phyloP scores from a whole-genome alignment of 2,329 filamentous ascomycete genomes.

The Fusarium oligoseptatum region DNA sequence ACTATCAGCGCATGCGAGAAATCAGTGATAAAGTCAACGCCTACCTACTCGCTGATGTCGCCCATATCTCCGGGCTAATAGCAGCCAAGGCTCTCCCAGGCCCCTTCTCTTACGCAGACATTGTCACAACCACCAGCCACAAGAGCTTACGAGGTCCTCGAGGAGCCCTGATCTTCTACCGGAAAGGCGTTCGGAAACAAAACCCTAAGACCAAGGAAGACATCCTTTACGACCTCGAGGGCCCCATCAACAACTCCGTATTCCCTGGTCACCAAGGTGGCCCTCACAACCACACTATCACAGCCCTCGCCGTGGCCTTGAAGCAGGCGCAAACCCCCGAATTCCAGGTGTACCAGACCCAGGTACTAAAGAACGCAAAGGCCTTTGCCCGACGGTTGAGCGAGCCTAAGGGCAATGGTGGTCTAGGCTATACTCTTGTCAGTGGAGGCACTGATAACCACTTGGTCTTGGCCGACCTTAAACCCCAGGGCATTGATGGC shows the following conservation, averaged over 20 bases:
- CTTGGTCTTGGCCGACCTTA: conserved; percentile 91
- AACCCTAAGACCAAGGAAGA: conserved; percentile 90
- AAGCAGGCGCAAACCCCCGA: conserved; percentile 92
- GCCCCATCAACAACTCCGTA: conserved; percentile 94
- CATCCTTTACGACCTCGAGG: conserved; percentile 89
- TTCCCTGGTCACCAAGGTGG: conserved; percentile 99
- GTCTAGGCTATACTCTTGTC: conserved; percentile 88
- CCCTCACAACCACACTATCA: conserved; percentile 99
- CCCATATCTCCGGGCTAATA: conserved; percentile 94
- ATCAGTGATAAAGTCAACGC: conserved; percentile 92
- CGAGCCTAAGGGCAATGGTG: conserved; percentile 78
- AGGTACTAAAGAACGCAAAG: conserved; percentile 92
- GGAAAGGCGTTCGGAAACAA: conserved; percentile 86
- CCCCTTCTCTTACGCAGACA: conserved; percentile 90
- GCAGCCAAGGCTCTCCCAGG: conserved; percentile 92
- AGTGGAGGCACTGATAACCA: conserved; percentile 98
- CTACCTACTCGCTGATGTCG: conserved; percentile 96
- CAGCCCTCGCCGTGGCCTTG: conserved; percentile 91
- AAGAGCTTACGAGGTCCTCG: conserved; percentile 96
- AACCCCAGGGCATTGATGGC: conserved; percentile 88
- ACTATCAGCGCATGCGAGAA: conserved; percentile 92
- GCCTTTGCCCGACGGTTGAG: conserved; percentile 80
- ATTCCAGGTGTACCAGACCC: conserved; percentile 92
- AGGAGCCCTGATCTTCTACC: conserved; percentile 98
- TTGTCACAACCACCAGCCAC: conserved; percentile 98